A percentile compares a stretch with the other conserved stretches of the same genome.
Evolutionary conservation across 345 rosid genomes (phyloP).

Genomic region (Tarenaya hassleriana): DNA sequence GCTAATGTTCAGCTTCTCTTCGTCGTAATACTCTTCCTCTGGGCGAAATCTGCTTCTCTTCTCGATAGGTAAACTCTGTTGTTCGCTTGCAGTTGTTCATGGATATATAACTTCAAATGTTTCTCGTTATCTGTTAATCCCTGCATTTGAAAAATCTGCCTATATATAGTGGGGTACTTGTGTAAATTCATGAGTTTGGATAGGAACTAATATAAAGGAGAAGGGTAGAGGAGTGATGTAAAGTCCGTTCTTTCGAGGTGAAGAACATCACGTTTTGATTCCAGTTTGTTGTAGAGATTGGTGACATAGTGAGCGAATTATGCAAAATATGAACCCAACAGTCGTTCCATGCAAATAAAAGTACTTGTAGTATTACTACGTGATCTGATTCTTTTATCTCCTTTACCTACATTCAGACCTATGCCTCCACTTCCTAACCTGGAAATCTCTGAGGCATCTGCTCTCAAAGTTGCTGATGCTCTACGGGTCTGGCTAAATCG

Average conservation of each 20-base stretch:
- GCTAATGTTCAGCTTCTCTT: constrained; percentile 57
- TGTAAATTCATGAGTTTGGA: too few species aligned
- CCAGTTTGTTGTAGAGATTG: too few species aligned
- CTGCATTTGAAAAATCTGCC: too few species aligned
- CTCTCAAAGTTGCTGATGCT: constrained; percentile 36
- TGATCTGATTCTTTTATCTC: neutral
- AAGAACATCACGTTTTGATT: too few species aligned
- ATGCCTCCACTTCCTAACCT: constrained; percentile 85
- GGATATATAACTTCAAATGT: too few species aligned
- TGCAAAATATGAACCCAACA: too few species aligned
- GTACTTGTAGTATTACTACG: neutral
- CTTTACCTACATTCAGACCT: constrained; percentile 44
- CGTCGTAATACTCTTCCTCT: constrained; percentile 66
- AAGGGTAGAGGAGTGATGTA: too few species aligned
- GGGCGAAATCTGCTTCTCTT: constrained; percentile 97
- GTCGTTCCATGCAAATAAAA: neutral
- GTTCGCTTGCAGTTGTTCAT: neutral
- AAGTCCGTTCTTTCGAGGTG: too few species aligned
- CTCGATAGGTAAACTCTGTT: constrained; percentile 54
- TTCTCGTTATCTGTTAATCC: too few species aligned
- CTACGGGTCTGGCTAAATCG: constrained; percentile 41
- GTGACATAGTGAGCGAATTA: too few species aligned
- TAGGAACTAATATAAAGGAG: too few species aligned
- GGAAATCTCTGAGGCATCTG: constrained; percentile 66
- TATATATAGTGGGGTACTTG: too few species aligned